phyloP scores from a whole-genome alignment of 805 yeast genomes.

The Suhomyces sp. region DNA sequence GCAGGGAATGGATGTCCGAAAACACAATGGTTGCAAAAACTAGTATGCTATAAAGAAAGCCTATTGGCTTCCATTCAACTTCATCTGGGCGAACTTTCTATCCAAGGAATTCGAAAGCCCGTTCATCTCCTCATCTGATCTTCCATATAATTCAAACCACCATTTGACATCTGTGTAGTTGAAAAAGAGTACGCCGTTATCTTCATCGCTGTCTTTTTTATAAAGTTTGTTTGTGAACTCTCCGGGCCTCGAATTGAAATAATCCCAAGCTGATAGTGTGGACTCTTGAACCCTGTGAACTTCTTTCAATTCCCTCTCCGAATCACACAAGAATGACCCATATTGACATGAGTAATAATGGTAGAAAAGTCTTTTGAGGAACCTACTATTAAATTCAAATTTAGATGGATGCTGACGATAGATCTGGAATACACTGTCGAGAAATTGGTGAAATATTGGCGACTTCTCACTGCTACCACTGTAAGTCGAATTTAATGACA shows the following conservation, averaged over 20 bases:
- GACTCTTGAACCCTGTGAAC: conserved; percentile 36
- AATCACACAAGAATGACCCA: conserved; percentile 81
- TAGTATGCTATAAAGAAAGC: too few relatives aligned
- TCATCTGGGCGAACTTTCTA: conserved; percentile 42
- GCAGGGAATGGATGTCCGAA: too few relatives aligned
- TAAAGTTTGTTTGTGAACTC: conserved; percentile 66
- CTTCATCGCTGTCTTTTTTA: conserved; percentile 17
- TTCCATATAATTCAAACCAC: conserved; percentile 88
- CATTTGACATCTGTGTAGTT: conserved; percentile 64
- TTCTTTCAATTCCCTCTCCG: conserved; percentile 58
- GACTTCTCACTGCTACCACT: conserved; percentile 49
- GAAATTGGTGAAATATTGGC: conserved; percentile 91
- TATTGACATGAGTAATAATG: conserved; percentile 93
- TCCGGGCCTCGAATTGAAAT: conserved; percentile 69
- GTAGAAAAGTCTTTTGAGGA: conserved; percentile 77
- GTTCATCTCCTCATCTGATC: conserved; percentile 58
- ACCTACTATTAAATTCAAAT: conserved; percentile 89
- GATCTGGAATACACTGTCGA: conserved; percentile 86
- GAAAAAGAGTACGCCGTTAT: conserved; percentile 52
- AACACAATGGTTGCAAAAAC: too few relatives aligned
- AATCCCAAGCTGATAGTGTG: conserved; percentile 90
- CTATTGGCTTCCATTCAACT: too few relatives aligned
- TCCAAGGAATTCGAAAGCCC: conserved; percentile 41
- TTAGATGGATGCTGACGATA: conserved; percentile 63
- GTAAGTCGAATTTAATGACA: conserved; percentile 33